Base-by-base conservation (phyloP, 1,139 yeast species). In the Entelexis paramagnoliae region DNA sequence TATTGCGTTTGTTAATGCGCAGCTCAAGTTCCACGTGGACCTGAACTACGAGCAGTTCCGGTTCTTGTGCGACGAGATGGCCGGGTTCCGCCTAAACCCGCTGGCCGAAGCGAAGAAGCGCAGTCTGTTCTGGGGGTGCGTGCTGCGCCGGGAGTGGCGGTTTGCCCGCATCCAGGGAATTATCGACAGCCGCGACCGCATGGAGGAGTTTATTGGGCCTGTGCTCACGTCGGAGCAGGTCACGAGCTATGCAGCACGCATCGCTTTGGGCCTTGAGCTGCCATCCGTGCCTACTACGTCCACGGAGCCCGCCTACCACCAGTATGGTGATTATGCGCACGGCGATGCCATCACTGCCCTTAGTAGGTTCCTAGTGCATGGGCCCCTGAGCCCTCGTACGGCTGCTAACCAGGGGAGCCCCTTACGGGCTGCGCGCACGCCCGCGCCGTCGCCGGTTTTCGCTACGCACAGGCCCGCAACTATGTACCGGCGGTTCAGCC, bases 1-100 rank as follows among this genome's bases (percentile, higher is more conserved):
- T 16, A 39, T 39, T 24, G 32, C 42, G 14, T 39, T 39, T 9
- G 42, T 39, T 4, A 39, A 39, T 14, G 42, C 42, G 20, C 42
- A 39, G 42, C 42, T 39, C 14, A 39, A 39, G 32, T 26, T n/a
- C 42, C 32, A 39, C 30, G 29, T 39, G 14, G 30, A 39, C 30
- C 42, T 39, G 13, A 39, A 24, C 30, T 39, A 39, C 30, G 42
- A 39, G 32, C 42, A 39, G 42, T 39, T 39, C 16, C 20, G 32
- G 7, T 39, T 26, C 13, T 14, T 39, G 30, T 39, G 42, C 30
- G 42, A 39, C 30, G 42, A 14, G 14, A 39, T 39, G 42, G 42
- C 42, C 14, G 42, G 32, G 30, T 39, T 39, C 32, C 42, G 42
- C 13, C 19, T 26, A 3, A 24, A 16, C 42, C 19, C 30, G 32